phyloP scores from a whole-genome alignment of 1,284 basidiomycete species.

The Coriolopsis trogii region DNA sequence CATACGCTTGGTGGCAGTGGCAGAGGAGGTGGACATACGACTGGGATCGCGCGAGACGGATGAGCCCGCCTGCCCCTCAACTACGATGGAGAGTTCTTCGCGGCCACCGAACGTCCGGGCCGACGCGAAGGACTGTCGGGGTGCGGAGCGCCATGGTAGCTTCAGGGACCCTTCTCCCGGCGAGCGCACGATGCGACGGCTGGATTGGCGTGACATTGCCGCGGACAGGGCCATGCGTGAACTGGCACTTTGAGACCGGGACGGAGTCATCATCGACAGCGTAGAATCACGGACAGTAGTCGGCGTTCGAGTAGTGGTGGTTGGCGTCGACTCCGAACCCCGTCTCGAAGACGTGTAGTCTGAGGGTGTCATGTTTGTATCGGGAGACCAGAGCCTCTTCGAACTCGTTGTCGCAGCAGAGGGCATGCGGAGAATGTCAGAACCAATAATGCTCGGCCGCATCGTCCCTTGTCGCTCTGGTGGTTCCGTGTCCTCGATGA shows the following conservation, averaged over 20 bases:
- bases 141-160: slow-evolving; percentile 13
- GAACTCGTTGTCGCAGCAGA: slow-evolving; percentile 7
- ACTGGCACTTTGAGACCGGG: slow-evolving; percentile 6
- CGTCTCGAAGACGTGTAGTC: slow-evolving; percentile 8
- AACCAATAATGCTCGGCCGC: slow-evolving; percentile 31
- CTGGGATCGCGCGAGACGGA: slow-evolving; percentile 3
- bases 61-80: slow-evolving; percentile 11
- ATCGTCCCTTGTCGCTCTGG: not conserved
- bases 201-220: slow-evolving; percentile 7
- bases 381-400: slow-evolving; percentile 21
- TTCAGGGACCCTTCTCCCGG: slow-evolving; percentile 14
- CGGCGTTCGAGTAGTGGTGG: slow-evolving; percentile 2
- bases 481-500: slow-evolving; percentile 20
- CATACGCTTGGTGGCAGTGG: slow-evolving; percentile 7
- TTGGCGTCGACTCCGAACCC: slow-evolving; percentile 5
- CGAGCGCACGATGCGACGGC: slow-evolving; percentile 16
- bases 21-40: slow-evolving; percentile 6
- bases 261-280: slow-evolving; percentile 9
- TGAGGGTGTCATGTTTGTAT: slow-evolving; percentile 14
- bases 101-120: slow-evolving; percentile 17
- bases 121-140: slow-evolving; percentile 22
- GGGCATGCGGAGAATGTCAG: slow-evolving; percentile 34
- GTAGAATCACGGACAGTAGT: slow-evolving; percentile 18
- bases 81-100: slow-evolving; percentile 23
- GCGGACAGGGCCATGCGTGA: slow-evolving; percentile 7